Conservation (phyloP, 2,329 filamentous ascomycete species). For the Colletotrichum kahawae region DNA sequence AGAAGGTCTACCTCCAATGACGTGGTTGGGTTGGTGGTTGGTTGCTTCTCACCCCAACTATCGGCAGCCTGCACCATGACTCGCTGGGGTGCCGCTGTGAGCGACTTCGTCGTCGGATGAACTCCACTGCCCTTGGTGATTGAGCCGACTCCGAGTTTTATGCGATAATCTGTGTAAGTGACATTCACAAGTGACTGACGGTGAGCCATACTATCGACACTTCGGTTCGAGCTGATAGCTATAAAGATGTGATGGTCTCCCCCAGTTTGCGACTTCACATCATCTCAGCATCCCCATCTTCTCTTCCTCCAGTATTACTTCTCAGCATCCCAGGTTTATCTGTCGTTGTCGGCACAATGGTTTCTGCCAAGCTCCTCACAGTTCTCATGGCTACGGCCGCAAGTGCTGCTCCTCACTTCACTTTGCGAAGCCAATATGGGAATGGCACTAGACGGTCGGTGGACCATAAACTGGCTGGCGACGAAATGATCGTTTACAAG, state of each 20-base stretch:
- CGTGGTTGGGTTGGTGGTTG: not conserved
- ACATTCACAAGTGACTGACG: rapidly evolving
- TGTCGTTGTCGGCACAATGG: not conserved
- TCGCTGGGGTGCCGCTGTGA: not conserved
- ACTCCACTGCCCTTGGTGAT: not conserved
- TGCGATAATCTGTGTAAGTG: not conserved
- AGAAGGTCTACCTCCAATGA: not conserved
- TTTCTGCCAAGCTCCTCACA: not conserved
- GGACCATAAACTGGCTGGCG: not conserved
- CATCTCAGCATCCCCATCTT: not conserved
- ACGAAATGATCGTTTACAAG: conserved; percentile 1
- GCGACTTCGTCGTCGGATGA: not conserved
- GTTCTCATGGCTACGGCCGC: not conserved
- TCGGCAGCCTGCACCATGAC: not conserved
- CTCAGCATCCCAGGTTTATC: not conserved
- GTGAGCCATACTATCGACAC: not conserved
- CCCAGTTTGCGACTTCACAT: not conserved
- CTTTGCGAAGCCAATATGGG: not conserved
- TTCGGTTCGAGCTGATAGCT: rapidly evolving
- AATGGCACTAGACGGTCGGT: not conserved
- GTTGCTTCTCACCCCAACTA: not conserved
- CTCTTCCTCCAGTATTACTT: not conserved
- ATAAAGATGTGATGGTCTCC: not conserved
- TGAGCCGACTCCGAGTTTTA: not conserved
- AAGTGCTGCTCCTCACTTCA: not conserved